Evolutionary conservation across 2,329 filamentous ascomycete genomes (phyloP), one percentile per base, ranked within the genome.

Genomic region (Tolypocladium cylindrosporum): DNA sequence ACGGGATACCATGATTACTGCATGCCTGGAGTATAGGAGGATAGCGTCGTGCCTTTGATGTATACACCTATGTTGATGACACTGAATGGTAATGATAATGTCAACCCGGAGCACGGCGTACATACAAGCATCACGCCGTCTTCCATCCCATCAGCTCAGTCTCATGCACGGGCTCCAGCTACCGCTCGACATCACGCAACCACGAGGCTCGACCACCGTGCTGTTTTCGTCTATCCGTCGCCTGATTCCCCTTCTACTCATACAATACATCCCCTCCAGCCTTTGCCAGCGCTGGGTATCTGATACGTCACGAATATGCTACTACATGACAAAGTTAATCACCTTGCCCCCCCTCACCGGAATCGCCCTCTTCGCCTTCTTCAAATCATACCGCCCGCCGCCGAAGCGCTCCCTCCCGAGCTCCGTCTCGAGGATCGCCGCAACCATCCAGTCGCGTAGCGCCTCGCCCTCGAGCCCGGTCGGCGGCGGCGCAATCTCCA

Each of bases 291-390:
- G 31, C 48, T 34, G 48, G 48, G 10, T 21, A 52, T 52, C 48
- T 21, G 31, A 21, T 52, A 34, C 48, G 27, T 4, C 27, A 14
- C 48, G 13, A 1, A 14, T 2, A 14, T 36, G 21, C 16, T 43
- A 5, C 56, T 71, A 77, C 59, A 85, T 62, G 56, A 94, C 85
- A 77, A 92, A 88, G 72, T 92, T 95, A 36, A 93, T 80, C 55
- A 89, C 77, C 69, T 79, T 85, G 14, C 88, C 89, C 1, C 79
- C 81, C 58, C 78, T 78, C 14, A 89, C 85, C 14, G 90, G 79
- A 65, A 92, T 81, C 1, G 86, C 79, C 61, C 84, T 83, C 67
- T 81, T 83, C n/a, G 84, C 80, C 61, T 75, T 75, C 36, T 74
- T 72, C 14, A 83, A 69, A 59, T 81, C 71, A 42, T 74, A 74